Conservation (phyloP, 768 basidiomycete species). For the Tylopilus vinaceipallidus region DNA sequence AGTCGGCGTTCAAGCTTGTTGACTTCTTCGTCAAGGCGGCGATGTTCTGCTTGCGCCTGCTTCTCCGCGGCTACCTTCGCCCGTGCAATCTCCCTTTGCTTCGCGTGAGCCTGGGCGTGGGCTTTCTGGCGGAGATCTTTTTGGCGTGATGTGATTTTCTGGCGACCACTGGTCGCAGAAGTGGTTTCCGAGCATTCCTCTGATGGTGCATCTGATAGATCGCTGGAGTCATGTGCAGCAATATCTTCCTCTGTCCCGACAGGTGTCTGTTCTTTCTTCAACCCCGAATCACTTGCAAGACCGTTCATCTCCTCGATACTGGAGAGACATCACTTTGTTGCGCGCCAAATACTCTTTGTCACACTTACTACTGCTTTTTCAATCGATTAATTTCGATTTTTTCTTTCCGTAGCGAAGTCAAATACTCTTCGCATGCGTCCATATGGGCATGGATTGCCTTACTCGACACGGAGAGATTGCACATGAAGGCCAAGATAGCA, state of each 20-base stretch:
- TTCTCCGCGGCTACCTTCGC: slow-evolving; percentile 77
- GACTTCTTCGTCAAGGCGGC: slow-evolving; percentile 84
- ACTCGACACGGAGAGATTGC: slow-evolving; percentile 86
- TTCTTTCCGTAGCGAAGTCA: slow-evolving; percentile 93
- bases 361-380: slow-evolving; percentile 81
- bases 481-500: slow-evolving; percentile 83
- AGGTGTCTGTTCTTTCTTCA: slow-evolving; percentile 45
- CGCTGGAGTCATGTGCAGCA: slow-evolving; percentile 63
- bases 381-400: slow-evolving; percentile 92
- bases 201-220: slow-evolving; percentile 67
- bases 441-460: slow-evolving; percentile 86
- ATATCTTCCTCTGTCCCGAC: slow-evolving; percentile 51
- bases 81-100: slow-evolving; percentile 77
- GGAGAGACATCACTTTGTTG: slow-evolving; percentile 14
- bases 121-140: slow-evolving; percentile 53
- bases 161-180: slow-evolving; percentile 39
- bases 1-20: slow-evolving; percentile 77
- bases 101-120: slow-evolving; percentile 59
- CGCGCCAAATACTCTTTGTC: slow-evolving; percentile 2
- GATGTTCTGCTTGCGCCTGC: slow-evolving; percentile 79
- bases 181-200: slow-evolving; percentile 62
- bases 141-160: slow-evolving; percentile 49
- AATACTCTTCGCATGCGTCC: slow-evolving; percentile 84
- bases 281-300: slow-evolving; percentile 53
- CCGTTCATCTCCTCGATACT: slow-evolving; percentile 73